Percentiles rank a stretch among this genome's conserved stretches.
Conservation (phyloP, 805 yeast genomes). For the Candida patagonica region DNA sequence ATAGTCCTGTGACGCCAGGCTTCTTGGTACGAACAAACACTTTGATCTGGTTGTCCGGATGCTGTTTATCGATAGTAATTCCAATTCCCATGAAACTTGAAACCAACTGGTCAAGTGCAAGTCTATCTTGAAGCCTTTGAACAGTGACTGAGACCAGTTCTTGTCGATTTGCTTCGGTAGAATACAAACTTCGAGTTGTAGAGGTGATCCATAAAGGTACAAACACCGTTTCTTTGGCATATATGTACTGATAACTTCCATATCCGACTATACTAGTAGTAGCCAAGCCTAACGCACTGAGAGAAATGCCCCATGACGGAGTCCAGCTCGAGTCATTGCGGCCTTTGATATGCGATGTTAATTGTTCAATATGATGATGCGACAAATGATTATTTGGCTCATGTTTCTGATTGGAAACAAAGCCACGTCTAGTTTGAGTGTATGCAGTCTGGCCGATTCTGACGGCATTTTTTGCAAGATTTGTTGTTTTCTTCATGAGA, state of each 20-base stretch:
- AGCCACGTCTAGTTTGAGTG: too few relatives aligned
- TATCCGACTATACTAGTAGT: conserved; percentile 8
- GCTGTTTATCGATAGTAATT: conserved; percentile 2
- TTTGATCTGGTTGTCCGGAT: conserved; percentile 5
- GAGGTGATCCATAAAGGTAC: conserved; percentile 16
- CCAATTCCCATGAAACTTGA: conserved; percentile 12
- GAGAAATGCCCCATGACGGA: conserved; percentile 1
- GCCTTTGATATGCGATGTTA: not conserved
- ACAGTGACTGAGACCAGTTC: conserved; percentile 8
- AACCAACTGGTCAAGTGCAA: conserved; percentile 16
- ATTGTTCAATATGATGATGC: too few relatives aligned
- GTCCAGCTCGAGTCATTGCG: too few relatives aligned
- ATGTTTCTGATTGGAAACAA: too few relatives aligned
- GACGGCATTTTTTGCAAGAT: too few relatives aligned
- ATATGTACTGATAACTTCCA: conserved; percentile 9
- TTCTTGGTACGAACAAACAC: conserved; percentile 10
- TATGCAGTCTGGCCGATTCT: too few relatives aligned
- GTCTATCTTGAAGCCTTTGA: conserved; percentile 11
- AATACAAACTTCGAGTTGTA: conserved; percentile 11
- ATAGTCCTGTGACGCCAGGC: conserved; percentile 16
- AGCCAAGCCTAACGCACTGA: not conserved
- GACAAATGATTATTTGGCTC: too few relatives aligned
- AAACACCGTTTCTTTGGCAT: conserved; percentile 13
- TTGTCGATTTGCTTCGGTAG: conserved; percentile 14
- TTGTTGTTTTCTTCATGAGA: too few relatives aligned